Evolutionary conservation across 805 yeast genomes (phyloP), one percentile per base, ranked within the genome.

Genomic region (Candida germanica): DNA sequence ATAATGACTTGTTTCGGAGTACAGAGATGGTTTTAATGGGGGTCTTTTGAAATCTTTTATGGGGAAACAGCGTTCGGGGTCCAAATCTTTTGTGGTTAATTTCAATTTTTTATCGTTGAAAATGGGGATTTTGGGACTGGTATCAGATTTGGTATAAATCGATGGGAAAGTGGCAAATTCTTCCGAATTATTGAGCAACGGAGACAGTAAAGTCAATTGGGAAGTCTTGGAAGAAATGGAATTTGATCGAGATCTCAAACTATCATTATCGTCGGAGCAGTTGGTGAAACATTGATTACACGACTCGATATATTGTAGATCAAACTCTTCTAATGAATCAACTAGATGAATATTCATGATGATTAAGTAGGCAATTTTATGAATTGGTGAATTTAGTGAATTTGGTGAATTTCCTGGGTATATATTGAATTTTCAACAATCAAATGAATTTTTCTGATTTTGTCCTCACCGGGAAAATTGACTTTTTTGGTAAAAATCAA

Each of bases 251-350:
- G 39, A 27, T 35, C 38, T 32, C 14, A 35, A 24, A 20, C 25
- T 20, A 8, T 15, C 19, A 13, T 21, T 26, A 17, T 31, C 31
- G 12, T 39, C 33, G 10, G 33, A 23, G 20, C 17, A 30, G 5
- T 18, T 29, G 22, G 24, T 6, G 17, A 13, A 22, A 31, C 43
- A 44, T 36, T 51, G 53, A 27, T 49, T 47, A 35, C 46, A 53
- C 16, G 50, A 41, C 35, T 54, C 57, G 22, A 48, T 42, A 33
- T 50, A 50, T 4, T 44, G 42, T 16, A 44, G 20, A 34, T 54
- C 58, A 40, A 54, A 54, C 25, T 54, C 58, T 30, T 53, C 56
- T 31, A 54, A 39, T 4, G 54, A 47, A 33, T 52, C 58, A 36
- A 49, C 54, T 25, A 47, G 36, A 26, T 47, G 47, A 36, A 43